phyloP scores from a whole-genome alignment of 2,329 filamentous ascomycete species.

The Ambrosiella cleistominuta region DNA sequence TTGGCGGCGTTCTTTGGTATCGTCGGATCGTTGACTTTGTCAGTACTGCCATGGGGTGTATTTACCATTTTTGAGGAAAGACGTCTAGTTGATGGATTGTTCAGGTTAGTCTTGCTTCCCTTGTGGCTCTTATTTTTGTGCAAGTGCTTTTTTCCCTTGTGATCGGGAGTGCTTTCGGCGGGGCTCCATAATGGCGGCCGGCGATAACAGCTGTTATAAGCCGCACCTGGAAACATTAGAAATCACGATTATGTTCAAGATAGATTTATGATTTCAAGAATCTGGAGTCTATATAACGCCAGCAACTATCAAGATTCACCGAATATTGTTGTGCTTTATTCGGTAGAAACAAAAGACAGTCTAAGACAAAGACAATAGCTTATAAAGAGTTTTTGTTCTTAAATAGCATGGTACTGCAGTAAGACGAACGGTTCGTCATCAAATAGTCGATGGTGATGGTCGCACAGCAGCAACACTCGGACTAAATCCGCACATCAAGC shows the following conservation, averaged over 20 bases:
- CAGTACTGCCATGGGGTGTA: constrained; percentile 9
- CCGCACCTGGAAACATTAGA: neutral
- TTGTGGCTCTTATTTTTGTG: neutral
- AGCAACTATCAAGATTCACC: neutral
- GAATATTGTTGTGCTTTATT: neutral
- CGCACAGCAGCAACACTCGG: neutral
- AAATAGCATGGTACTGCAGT: neutral
- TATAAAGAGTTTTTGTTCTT: neutral
- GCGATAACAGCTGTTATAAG: neutral
- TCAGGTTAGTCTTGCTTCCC: constrained; percentile 3
- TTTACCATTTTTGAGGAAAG: constrained; percentile 8
- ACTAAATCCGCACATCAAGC: neutral
- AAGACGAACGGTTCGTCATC: neutral
- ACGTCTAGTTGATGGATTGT: constrained; percentile 1
- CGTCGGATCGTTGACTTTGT: constrained; percentile 10
- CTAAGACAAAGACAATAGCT: neutral
- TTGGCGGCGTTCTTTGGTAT: constrained; percentile 6
- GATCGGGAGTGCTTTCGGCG: neutral
- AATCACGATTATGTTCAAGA: neutral
- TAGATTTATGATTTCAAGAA: neutral
- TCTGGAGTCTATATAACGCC: neutral
- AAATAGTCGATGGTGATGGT: constrained; percentile 1
- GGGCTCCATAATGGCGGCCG: neutral
- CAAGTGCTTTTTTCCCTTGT: neutral
- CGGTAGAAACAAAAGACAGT: neutral